Conservation (phyloP, 2,329 filamentous ascomycete genomes). For the Talaromyces pinophilus region DNA sequence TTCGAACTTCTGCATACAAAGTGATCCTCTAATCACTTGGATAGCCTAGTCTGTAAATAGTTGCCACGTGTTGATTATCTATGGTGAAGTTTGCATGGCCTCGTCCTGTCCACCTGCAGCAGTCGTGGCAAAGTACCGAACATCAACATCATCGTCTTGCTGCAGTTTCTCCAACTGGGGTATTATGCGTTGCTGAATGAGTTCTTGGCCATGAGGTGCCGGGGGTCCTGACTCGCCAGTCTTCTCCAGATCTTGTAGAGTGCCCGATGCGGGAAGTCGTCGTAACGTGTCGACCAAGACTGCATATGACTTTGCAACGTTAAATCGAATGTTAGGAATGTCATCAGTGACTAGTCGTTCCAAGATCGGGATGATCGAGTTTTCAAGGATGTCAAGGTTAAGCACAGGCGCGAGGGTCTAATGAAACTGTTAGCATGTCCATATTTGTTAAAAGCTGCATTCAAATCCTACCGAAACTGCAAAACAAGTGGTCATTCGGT, state of each 20-base stretch:
- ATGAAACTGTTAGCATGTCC: slow-evolving; percentile 32
- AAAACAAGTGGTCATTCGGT: slow-evolving; percentile 99
- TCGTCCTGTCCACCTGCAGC: slow-evolving; percentile 64
- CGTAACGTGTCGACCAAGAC: slow-evolving; percentile 89
- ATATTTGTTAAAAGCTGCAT: neutral
- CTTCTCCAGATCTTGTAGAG: slow-evolving; percentile 82
- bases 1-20: slow-evolving; percentile 27
- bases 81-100: slow-evolving; percentile 57
- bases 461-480: slow-evolving; percentile 78
- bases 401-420: slow-evolving; percentile 93
- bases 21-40: slow-evolving; percentile 1
- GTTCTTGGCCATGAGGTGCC: slow-evolving; percentile 71
- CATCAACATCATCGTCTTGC: slow-evolving; percentile 96
- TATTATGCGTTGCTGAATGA: slow-evolving; percentile 83
- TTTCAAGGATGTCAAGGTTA: slow-evolving; percentile 87
- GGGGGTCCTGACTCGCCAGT: slow-evolving; percentile 59
- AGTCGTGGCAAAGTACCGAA: slow-evolving; percentile 94
- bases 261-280: slow-evolving; percentile 84
- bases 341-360: slow-evolving; percentile 91
- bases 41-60: neutral
- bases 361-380: slow-evolving; percentile 92
- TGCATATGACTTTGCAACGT: slow-evolving; percentile 96
- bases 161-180: slow-evolving; percentile 93
- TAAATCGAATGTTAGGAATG: slow-evolving; percentile 99
- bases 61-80: slow-evolving; percentile 24